phyloP scores from a whole-genome alignment of 805 yeast species.

The Nakazawaea anatomiae region DNA sequence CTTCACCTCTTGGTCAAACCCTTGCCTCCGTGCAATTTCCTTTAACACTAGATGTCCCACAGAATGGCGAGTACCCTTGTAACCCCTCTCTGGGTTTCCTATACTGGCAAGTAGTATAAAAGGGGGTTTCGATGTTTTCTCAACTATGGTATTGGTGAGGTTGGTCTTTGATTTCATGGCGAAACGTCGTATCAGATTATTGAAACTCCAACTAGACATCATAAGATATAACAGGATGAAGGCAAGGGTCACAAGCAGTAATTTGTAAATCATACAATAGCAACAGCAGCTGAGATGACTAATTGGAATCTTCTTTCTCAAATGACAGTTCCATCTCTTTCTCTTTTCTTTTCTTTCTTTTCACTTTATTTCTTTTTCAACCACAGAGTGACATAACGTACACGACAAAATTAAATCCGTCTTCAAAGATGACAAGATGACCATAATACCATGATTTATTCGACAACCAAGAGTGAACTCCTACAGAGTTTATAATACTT shows the following conservation, averaged over 20 bases:
- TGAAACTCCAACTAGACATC: neutral
- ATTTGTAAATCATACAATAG: neutral
- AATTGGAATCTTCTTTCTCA: neutral
- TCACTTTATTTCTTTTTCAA: neutral
- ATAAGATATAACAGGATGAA: neutral
- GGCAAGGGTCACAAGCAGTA: neutral
- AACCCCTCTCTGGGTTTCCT: slow-evolving; percentile 73
- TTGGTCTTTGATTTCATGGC: neutral
- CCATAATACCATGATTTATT: too few species aligned
- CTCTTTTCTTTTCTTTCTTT: neutral
- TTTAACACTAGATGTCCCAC: slow-evolving; percentile 63
- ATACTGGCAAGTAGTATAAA: slow-evolving; percentile 42
- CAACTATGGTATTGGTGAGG: neutral
- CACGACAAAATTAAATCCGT: too few species aligned
- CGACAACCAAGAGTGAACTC: too few species aligned
- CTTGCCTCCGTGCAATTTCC: slow-evolving; percentile 14
- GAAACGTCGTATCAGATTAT: neutral
- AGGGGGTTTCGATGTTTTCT: slow-evolving; percentile 15
- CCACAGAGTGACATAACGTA: too few species aligned
- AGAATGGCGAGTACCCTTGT: slow-evolving; percentile 64
- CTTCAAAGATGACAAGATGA: too few species aligned
- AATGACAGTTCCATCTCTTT: neutral
- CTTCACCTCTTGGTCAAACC: slow-evolving; percentile 12
- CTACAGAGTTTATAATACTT: too few species aligned
- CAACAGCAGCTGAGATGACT: neutral